Evolutionary conservation across 345 rosid genomes (phyloP), one percentile per base, ranked within the genome.

Genomic region (Crucihimalaya himalaica): DNA sequence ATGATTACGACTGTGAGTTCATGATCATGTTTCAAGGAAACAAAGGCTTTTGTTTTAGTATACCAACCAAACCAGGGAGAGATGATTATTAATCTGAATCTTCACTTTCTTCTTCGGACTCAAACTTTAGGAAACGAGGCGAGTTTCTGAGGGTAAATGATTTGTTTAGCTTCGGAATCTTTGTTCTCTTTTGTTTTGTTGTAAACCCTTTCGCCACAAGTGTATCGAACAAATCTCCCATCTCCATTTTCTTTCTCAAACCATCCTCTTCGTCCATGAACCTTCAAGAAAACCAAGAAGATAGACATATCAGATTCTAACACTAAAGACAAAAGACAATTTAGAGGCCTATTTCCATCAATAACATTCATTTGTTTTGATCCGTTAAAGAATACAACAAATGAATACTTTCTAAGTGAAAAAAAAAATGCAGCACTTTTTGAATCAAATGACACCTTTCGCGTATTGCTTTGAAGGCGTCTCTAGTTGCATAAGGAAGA

Each of bases 391-490:
- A 23, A 25, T 45, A 59, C 28, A 37, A 20, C 5, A 16, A 68
- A 70, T 16, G 55, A 42, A 4, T 14, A 68, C 0, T 15, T 29
- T 18, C n/a, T 43, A 15, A 8, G 18, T 69, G 51, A 70, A 35
- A 18, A 20, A 23, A 61, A 52, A 19, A 27, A 63, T 20, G 47
- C 21, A 67, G 52, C 45, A 57, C 72, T 28, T 21, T 31, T 6
- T 39, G 13, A 8, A 58, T 55, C 39, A 73, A 73, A 46, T 1
- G 11, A 1, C 78, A 94, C 97, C 97, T 84, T 81, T 89, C 84
- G 4, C 93, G 85, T 62, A 95, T 83, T 53, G 85, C 87, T 84
- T 85, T 90, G 75, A 92, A 95, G 65, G 96, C 97, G 77, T 89
- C 97, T 67, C 54, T 85, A 14, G 92, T 92, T 27, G 99, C 93